Conservation (phyloP, 2,329 filamentous ascomycete species). For the Sporothrix inflata region DNA sequence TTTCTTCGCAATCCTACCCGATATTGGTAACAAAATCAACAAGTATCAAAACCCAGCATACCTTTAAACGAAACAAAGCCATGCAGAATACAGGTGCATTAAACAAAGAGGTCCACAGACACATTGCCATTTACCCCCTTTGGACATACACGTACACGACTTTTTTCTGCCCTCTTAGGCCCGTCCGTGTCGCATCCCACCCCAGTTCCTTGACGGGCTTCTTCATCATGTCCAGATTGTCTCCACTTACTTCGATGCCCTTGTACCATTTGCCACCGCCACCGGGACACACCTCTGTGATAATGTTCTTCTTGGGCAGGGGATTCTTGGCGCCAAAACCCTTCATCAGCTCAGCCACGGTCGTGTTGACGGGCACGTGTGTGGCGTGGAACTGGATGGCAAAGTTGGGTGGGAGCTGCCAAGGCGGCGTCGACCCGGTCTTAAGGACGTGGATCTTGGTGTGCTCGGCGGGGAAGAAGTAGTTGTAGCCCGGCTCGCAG, state of each 20-base stretch:
- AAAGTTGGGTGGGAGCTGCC: constrained; percentile 52
- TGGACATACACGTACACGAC: constrained; percentile 65
- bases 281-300: constrained; percentile 59
- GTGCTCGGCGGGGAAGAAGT: constrained; percentile 62
- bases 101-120: not conserved
- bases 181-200: constrained; percentile 59
- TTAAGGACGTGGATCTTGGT: constrained; percentile 64
- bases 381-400: constrained; percentile 53
- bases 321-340: constrained; percentile 61
- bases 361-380: constrained; percentile 57
- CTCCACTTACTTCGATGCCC: constrained; percentile 56
- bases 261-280: constrained; percentile 63
- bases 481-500: constrained; percentile 65
- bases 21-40: not conserved
- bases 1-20: not conserved
- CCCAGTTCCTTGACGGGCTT: constrained; percentile 60
- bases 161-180: constrained; percentile 52
- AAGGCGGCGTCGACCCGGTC: constrained; percentile 52
- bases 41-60: not conserved
- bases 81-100: not conserved
- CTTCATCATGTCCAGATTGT: constrained; percentile 52
- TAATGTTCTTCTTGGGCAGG: constrained; percentile 55
- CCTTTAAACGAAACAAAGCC: not conserved
- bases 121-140: constrained; percentile 48
- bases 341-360: constrained; percentile 59